Conservation (phyloP, 345 rosid species). For the Dimocarpus longan region DNA sequence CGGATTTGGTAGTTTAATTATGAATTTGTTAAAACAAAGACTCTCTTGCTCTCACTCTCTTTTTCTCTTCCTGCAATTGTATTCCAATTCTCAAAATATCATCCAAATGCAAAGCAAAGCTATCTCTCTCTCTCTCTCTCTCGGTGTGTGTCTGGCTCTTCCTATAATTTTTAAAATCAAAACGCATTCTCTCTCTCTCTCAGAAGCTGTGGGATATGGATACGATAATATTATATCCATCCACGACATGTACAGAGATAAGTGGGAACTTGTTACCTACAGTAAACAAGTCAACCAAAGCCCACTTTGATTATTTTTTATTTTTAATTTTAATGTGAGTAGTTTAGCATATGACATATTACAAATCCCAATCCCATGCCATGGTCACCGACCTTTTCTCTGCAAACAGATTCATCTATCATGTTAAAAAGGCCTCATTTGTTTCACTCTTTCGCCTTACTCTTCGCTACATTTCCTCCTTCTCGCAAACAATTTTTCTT, state of each 20-base stretch:
- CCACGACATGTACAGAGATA: neutral
- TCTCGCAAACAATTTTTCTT: conserved; percentile 6
- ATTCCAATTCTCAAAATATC: neutral
- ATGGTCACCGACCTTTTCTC: conserved; percentile 26
- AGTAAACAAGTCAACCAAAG: conserved; percentile 39
- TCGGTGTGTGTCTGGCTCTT: neutral
- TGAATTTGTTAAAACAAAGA: neutral
- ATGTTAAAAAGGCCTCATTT: neutral
- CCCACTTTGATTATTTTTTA: neutral
- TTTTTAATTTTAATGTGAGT: neutral
- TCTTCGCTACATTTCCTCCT: conserved; percentile 12
- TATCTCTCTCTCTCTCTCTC: neutral
- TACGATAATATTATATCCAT: neutral
- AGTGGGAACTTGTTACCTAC: conserved; percentile 34
- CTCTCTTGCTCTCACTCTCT: neutral
- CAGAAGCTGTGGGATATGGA: neutral
- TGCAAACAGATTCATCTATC: neutral
- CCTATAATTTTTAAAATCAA: neutral
- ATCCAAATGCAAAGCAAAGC: neutral
- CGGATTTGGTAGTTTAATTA: neutral
- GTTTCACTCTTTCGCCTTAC: conserved; percentile 19
- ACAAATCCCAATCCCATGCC: conserved; percentile 19
- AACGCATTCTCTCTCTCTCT: neutral
- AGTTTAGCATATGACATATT: neutral
- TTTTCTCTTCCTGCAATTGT: neutral